Base-by-base conservation (phyloP, 129 eudicot genomes). In the Saussurea involucrata region DNA sequence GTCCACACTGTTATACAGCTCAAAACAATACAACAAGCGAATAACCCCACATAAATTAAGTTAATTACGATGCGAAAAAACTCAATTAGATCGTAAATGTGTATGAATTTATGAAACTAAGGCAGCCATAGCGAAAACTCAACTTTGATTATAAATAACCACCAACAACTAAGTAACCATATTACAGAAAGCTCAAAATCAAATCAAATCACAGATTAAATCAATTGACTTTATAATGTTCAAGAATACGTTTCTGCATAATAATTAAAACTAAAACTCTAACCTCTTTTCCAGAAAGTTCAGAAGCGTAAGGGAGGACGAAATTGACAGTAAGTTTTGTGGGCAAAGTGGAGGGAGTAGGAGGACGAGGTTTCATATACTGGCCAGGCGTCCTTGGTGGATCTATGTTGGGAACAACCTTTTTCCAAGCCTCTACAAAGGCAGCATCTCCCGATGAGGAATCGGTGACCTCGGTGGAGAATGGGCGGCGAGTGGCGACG, bases 371-470 rank as follows among this genome's bases (percentile, higher is more conserved):
- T 6, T 77, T 71, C 90, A 83, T 85, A 74, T 58, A 92, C 33
- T 88, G 73, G 28, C 80, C 71, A n/a, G 98, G 93, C 3, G 96
- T 90, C 67, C 85, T 84, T 11, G 97, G 98, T 27, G 98, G 94
- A 5, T 92, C 98, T 6, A 88, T 72, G 72, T 81, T 85, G 10
- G 97, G 92, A 49, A 66, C 72, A 46, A 78, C 76, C 34, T 84
- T 90, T 83, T 79, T 89, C 97, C 97, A 92, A 6, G 90, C 84
- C 7, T 83, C 81, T 17, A 71, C 69, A 68, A 92, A 92, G 0
- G 83, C 71, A 5, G 64, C 74, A 74, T 87, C 89, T 24, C 69
- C 85, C 68, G 72, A 37, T 2, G 85, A 25, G 4, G 75, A 28
- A 33, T 82, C 89, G 68, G 85, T 77, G 0, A 85, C 86, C 21